Percentiles rank a stretch among this genome's conserved stretches.
Evolutionary conservation across 371 early-diverging fungal species (phyloP).

Genomic region (Mucor circinelloides): DNA sequence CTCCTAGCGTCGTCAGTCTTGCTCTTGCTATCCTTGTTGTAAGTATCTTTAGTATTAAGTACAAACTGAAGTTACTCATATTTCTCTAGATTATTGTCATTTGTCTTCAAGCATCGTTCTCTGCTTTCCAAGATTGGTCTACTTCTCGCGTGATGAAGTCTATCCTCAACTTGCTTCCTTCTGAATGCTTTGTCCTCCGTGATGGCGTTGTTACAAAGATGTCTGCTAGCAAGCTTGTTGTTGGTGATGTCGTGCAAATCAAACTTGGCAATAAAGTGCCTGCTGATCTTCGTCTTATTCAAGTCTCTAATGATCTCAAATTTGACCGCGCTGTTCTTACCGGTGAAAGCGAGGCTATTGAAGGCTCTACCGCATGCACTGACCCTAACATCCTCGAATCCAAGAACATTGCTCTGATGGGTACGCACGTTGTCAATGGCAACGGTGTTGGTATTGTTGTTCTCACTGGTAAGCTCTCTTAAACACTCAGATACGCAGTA

Average conservation of each 20-base stretch:
- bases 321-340: constrained; percentile 71
- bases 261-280: constrained; percentile 67
- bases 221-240: constrained; percentile 38
- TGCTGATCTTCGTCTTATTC: constrained; percentile 64
- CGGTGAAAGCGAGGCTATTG: constrained; percentile 64
- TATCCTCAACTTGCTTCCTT: constrained; percentile 69
- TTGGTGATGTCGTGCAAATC: constrained; percentile 63
- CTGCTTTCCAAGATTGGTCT: constrained; percentile 73
- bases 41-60: not conserved
- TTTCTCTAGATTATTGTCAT: constrained; percentile 9
- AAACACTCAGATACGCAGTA: no score
- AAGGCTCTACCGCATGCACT: constrained; percentile 47
- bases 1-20: constrained; percentile 20
- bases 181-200: constrained; percentile 56
- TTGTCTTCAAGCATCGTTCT: constrained; percentile 20
- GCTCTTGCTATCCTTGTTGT: constrained; percentile 27
- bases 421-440: constrained; percentile 69
- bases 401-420: constrained; percentile 66
- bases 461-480: constrained; percentile 18
- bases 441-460: constrained; percentile 62
- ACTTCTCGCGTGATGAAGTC: constrained; percentile 70
- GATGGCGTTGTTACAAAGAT: constrained; percentile 52
- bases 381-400: constrained; percentile 61
- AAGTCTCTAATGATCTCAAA: constrained; percentile 53
- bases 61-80: not conserved